Base-by-base conservation (phyloP, 352 stramenopile genomes). In the Aphanomyces cochlioides region DNA sequence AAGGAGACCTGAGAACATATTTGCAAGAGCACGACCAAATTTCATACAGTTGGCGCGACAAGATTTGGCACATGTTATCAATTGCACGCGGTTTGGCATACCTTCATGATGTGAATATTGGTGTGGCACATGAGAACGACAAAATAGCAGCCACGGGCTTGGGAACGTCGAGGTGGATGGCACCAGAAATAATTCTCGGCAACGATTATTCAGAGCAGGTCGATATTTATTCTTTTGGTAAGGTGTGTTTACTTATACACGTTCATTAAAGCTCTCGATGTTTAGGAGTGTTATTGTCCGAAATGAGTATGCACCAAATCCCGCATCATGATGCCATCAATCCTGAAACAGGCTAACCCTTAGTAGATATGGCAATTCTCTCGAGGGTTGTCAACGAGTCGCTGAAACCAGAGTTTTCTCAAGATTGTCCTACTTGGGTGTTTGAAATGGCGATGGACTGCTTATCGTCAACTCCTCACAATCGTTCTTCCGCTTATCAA, bases 141-240 rank as follows among this genome's bases (percentile, higher is more conserved):
- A 67, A 7, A 17, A 67, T 8, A 67, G 38, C 21, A 67, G 54
- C 60, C 7, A 41, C 54, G 45, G 60, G 47, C 3, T 37, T 67
- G 15, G 60, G 60, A 37, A 67, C 60, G 47, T 57, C 45, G 28
- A 37, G 60, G 7, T 67, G 60, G 60, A 57, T 67, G 60, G 60
- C 60, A 19, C 60, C 60, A 5, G 60, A 67, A 41, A 56, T 67
- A 28, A 37, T 67, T 15, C 60, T 54, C n/a, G 45, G 45, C 43
- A 67, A 56, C 28, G 38, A 67, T 41, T 67, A 67, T 41, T 56
- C 60, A 7, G 60, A 56, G 37, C 38, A 37, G 41, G 60, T 41
- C 15, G 60, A 67, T 37, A 67, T 67, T 41, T 67, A 54, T 21
- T 67, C 60, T 4, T 56, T 56, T 21, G 60, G 60, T 60, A 28